Percentiles rank a stretch among this genome's conserved stretches.
These are phyloP conservation scores for Ambispora gerdemannii DNA, from an alignment of 192 early-diverging fungal genomes.

Conservation along the genomic window DNA sequence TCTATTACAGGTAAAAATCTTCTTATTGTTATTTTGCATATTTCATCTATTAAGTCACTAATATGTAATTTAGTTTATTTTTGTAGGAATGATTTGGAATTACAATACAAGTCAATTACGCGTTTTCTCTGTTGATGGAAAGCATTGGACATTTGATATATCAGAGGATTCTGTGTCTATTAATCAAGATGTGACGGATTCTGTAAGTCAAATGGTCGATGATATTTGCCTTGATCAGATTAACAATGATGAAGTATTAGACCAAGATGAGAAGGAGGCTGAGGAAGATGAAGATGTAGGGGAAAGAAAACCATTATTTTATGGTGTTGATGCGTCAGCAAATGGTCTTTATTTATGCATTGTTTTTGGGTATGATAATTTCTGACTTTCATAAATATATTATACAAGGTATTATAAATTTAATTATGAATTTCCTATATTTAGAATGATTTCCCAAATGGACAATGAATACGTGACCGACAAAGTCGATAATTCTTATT, in stretches of 20 bases:
- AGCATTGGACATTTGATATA: neutral
- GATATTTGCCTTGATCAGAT: neutral
- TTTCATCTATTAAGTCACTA: neutral
- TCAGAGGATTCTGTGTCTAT: neutral
- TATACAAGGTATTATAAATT: neutral
- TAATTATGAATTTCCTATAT: neutral
- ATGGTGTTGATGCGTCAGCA: neutral
- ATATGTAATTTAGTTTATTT: neutral
- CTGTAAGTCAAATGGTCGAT: neutral
- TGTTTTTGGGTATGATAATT: neutral
- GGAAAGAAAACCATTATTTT: neutral
- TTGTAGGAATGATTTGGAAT: conserved; percentile 2
- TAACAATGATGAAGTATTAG: neutral
- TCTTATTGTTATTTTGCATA: neutral
- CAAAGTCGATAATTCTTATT: neutral
- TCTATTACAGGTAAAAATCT: conserved; percentile 1
- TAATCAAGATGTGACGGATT: neutral
- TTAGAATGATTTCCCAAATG: neutral
- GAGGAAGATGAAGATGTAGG: conserved; percentile 3
- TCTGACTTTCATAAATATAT: neutral
- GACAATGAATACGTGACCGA: neutral
- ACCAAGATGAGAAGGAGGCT: neutral
- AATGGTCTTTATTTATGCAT: neutral
- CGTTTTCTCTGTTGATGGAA: conserved; percentile 1
- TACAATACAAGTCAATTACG: neutral